Evolutionary conservation across 768 basidiomycete species (phyloP).

Genomic region (Lactifluus subvellereus): DNA sequence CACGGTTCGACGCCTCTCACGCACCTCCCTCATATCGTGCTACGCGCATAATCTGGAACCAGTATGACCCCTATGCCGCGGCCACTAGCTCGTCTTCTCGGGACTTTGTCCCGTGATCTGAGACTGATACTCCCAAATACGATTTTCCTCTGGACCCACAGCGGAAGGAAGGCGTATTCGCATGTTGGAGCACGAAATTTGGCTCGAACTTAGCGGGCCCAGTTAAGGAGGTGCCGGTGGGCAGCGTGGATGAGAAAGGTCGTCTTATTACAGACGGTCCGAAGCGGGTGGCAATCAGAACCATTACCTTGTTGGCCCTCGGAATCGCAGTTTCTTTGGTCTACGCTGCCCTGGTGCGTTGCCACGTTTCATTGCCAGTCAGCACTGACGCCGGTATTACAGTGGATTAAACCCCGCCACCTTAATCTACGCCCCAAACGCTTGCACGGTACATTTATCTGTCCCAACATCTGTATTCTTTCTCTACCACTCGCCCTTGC

Average conservation of each 20-base stretch:
- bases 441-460: slow-evolving; percentile 53
- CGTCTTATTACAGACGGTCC: slow-evolving; percentile 58
- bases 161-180: slow-evolving; percentile 61
- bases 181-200: slow-evolving; percentile 67
- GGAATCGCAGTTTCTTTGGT: slow-evolving; percentile 51
- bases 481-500: slow-evolving; percentile 51
- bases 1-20: slow-evolving; percentile 20
- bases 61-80: slow-evolving; percentile 32
- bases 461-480: slow-evolving; percentile 46
- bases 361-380: neutral
- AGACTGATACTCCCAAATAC: slow-evolving; percentile 41
- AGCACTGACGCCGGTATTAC: slow-evolving; percentile 12
- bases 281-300: slow-evolving; percentile 47
- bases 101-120: slow-evolving; percentile 47
- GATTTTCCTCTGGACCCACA: slow-evolving; percentile 40
- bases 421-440: slow-evolving; percentile 48
- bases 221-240: slow-evolving; percentile 45
- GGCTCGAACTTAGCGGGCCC: slow-evolving; percentile 32
- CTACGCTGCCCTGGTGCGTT: slow-evolving; percentile 55
- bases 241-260: slow-evolving; percentile 54
- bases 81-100: slow-evolving; percentile 39
- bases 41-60: neutral
- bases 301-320: slow-evolving; percentile 42
- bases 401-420: slow-evolving; percentile 62
- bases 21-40: slow-evolving; percentile 28